Conservation (phyloP, 2,329 filamentous ascomycete species). For the Apiospora kogelbergensis region DNA sequence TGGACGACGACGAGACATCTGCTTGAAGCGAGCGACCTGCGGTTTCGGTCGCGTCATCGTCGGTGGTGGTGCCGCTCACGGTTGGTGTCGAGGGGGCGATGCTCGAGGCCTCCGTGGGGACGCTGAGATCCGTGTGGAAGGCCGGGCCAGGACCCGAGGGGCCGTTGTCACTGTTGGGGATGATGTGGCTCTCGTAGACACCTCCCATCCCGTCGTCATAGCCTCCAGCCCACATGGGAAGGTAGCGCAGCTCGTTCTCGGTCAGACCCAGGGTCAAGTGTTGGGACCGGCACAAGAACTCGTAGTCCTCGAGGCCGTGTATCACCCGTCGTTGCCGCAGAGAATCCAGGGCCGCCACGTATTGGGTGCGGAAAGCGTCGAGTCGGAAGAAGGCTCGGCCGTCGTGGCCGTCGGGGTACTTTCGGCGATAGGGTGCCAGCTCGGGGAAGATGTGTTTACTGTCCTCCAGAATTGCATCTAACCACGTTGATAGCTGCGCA, state of each 20-base stretch:
- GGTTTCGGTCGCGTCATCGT: not conserved
- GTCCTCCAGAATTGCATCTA: constrained; percentile 20
- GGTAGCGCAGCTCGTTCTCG: constrained; percentile 58
- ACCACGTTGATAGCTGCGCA: not conserved
- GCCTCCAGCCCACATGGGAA: constrained; percentile 66
- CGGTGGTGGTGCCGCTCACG: not conserved
- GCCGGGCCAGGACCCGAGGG: constrained; percentile 31
- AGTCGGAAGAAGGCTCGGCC: not conserved
- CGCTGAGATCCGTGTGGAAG: constrained; percentile 30
- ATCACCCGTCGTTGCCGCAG: constrained; percentile 24
- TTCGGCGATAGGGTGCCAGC: not conserved
- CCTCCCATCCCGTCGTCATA: constrained; percentile 50
- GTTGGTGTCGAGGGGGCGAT: constrained; percentile 18
- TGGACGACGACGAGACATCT: not conserved
- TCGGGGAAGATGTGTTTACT: not conserved
- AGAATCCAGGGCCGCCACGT: constrained; percentile 13
- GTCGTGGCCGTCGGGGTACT: not conserved
- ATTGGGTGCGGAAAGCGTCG: constrained; percentile 12
- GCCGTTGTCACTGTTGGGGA: constrained; percentile 29
- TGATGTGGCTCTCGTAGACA: constrained; percentile 39
- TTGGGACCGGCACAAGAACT: constrained; percentile 35
- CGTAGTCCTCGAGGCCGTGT: constrained; percentile 28
- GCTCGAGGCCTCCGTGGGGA: constrained; percentile 20
- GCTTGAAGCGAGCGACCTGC: not conserved
- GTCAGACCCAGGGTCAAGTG: constrained; percentile 53